Base-by-base conservation (phyloP, 2,329 filamentous ascomycete genomes). In the Alternaria hordeiaustralica region DNA sequence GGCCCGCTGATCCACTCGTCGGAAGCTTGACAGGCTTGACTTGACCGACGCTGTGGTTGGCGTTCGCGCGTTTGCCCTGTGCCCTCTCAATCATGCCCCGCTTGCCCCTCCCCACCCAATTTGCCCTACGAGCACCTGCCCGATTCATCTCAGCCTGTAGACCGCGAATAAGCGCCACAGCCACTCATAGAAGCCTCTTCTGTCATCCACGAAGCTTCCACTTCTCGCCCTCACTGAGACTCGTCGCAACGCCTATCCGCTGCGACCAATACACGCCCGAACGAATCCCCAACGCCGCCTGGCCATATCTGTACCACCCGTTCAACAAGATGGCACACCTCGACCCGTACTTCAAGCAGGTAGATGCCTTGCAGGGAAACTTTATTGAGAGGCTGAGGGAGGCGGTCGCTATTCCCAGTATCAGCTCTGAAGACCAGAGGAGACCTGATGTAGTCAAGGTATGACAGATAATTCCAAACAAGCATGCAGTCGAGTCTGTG, bases 391-490 rank as follows among this genome's bases (percentile, higher is more conserved):
- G 95, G 73, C 89, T 99, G 64, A 88, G 92, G 77, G 89, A 94
- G 82, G 96, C 96, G 58, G 96, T 99, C 64, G 95, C 94, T 56
- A 99, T 99, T 75, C 96, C 96, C 20, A 99, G 96, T 67, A 87
- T 99, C 79, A 98, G 95, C 33, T 92, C 95, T 51, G 94, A 97
- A 67, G 93, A 96, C 77, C 90, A 91, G 72, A 90, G 93, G 77
- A 90, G 96, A 64, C 90, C 90, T 59, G 94, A 99, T 86, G 96
- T 99, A 67, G 89, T 99, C 77, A 93, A 91, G 81, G 87, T 88
- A 78, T 18, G 45, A 28, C 10, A 45, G 12, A 10, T n/a, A 2
- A 25, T 0, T 1, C 44, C 44, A 2, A 25, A 23, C 8, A 46
- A 1, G 2, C 1, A 15, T 9, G 12, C 20, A 9, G 44, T 46